These are phyloP conservation scores for Seiridium unicorne DNA, from an alignment of 2,329 filamentous ascomycete genomes.

Conservation along the genomic window DNA sequence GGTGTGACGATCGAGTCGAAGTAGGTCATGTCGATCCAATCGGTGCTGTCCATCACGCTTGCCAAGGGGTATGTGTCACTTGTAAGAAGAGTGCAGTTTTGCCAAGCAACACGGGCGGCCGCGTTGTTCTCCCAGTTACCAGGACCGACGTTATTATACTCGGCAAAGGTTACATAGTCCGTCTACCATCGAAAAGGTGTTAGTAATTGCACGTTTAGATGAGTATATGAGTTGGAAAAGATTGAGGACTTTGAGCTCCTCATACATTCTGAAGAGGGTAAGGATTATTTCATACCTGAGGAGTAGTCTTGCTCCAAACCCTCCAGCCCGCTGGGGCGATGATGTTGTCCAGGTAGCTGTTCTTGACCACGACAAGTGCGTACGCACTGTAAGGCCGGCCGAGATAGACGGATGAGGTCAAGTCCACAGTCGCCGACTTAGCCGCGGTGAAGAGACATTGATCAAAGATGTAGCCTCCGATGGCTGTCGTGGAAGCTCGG, in stretches of 20 bases:
- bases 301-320: slow-evolving; percentile 16
- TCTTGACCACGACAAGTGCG: slow-evolving; percentile 50
- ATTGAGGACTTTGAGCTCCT: too few relatives aligned
- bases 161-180: slow-evolving; percentile 36
- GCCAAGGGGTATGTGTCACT: slow-evolving; percentile 19
- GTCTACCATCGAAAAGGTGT: not conserved
- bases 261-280: too few relatives aligned
- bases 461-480: slow-evolving; percentile 7
- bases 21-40: slow-evolving; percentile 24
- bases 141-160: slow-evolving; percentile 51
- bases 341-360: slow-evolving; percentile 42
- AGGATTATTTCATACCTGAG: slow-evolving; percentile 16
- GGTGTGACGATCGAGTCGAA: slow-evolving; percentile 20
- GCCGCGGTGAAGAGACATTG: slow-evolving; percentile 5
- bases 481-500: not conserved
- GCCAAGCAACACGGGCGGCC: slow-evolving; percentile 17
- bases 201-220: too few relatives aligned
- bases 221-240: too few relatives aligned
- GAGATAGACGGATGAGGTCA: slow-evolving; percentile 3
- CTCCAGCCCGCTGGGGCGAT: slow-evolving; percentile 4
- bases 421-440: slow-evolving; percentile 1
- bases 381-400: slow-evolving; percentile 48
- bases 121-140: slow-evolving; percentile 29
- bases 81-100: slow-evolving; percentile 19
- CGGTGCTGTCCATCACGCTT: slow-evolving; percentile 20